Conservation (phyloP, 2,329 filamentous ascomycete genomes). For the Trichoderma sp. region DNA sequence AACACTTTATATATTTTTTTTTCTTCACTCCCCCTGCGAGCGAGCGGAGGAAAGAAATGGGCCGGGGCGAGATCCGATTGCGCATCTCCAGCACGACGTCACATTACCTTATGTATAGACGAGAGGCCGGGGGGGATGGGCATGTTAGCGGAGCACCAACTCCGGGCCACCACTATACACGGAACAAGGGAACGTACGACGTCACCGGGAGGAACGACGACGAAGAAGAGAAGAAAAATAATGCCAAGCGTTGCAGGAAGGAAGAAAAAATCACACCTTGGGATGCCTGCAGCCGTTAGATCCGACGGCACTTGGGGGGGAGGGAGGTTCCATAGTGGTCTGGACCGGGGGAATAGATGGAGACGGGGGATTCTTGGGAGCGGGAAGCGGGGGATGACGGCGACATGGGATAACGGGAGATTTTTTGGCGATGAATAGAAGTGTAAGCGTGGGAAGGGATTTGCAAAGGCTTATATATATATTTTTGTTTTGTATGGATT, state of each 20-base stretch:
- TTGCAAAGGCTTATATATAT: background rate
- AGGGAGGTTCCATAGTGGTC: slow-evolving; percentile 29
- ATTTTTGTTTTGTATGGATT: background rate
- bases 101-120: background rate
- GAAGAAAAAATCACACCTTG: background rate
- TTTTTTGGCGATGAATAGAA: background rate
- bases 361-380: background rate
- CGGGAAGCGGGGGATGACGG: background rate
- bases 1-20: background rate
- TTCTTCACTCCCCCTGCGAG: background rate
- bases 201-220: background rate
- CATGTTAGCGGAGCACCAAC: background rate
- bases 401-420: background rate
- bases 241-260: background rate
- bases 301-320: background rate
- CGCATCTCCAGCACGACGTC: background rate
- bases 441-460: background rate
- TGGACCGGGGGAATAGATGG: slow-evolving; percentile 27
- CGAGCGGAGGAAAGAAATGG: background rate
- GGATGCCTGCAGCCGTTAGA: slow-evolving; percentile 13
- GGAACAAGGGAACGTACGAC: background rate
- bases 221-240: background rate
- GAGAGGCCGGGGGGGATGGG: background rate
- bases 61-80: slow-evolving; percentile 7
- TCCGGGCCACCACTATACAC: background rate